Percentiles rank a stretch among this genome's conserved stretches.
Conservation (phyloP, 345 rosid genomes). For the Xanthoceras sorbifolium region DNA sequence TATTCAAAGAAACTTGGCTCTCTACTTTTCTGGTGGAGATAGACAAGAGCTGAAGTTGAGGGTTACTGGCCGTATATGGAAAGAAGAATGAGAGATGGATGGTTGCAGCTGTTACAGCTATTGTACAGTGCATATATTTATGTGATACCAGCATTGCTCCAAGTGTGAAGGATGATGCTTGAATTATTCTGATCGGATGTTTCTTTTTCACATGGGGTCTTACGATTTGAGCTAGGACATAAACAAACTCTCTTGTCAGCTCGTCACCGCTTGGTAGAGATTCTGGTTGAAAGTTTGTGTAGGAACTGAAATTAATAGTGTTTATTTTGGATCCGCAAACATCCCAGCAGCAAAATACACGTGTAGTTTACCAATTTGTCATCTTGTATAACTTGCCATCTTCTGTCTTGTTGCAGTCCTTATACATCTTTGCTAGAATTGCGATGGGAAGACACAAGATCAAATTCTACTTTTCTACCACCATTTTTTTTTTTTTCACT, state of each 20-base stretch:
- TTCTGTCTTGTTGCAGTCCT: neutral
- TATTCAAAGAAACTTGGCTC: conserved; percentile 78
- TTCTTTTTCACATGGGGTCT: conserved; percentile 5
- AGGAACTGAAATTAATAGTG: conserved; percentile 10
- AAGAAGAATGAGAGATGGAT: conserved; percentile 53
- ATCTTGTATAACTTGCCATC: neutral
- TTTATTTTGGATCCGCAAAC: neutral
- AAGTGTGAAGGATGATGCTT: conserved; percentile 20
- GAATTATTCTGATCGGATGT: neutral
- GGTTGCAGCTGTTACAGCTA: neutral
- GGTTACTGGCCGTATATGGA: conserved; percentile 87
- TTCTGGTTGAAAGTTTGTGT: conserved; percentile 1
- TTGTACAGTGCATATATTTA: conserved; percentile 29
- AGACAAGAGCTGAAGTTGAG: conserved; percentile 82
- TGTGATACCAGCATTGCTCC: conserved; percentile 1
- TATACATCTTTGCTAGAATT: conserved; percentile 1
- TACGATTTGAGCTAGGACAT: neutral
- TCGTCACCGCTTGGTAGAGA: neutral
- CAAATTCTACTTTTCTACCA: neutral
- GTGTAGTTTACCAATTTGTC: neutral
- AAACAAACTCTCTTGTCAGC: conserved; percentile 2
- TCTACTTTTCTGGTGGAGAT: conserved; percentile 81
- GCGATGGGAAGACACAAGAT: conserved; percentile 1
- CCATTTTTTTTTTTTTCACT: neutral
- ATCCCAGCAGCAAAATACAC: neutral